Base-by-base conservation (phyloP, 2,329 filamentous ascomycete species). In the Orbilia brochopaga region DNA sequence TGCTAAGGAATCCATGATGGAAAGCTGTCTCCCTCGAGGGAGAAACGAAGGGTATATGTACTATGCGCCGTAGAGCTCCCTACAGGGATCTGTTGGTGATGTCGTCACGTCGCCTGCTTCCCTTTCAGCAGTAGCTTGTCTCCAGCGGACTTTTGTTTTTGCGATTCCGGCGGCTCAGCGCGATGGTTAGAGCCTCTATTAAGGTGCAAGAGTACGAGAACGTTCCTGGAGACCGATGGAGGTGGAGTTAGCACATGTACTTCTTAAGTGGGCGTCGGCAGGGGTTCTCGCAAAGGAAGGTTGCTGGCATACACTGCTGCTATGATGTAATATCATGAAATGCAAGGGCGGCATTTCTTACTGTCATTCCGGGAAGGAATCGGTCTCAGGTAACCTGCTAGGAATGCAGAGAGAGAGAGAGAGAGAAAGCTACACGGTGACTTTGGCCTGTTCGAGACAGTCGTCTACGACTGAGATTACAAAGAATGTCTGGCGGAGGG, bases 321-420 rank as follows among this genome's bases (percentile, higher is more conserved):
- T 72, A 72, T 72, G 67, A 72, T 72, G 67, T 72, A 72, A 72
- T 72, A 72, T 72, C 67, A 65, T 65, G 60, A 55, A 27, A 55
- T 59, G 54, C 66, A 70, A 70, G 59, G 66, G 54, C 58, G 58
- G 66, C 54, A 56, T 54, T 17, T 57, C 46, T 55, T 7, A 3
- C n/a, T 21, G 17, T 35, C 27, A 35, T 40, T 35, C 27, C 52
- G n/a, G 46, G 27, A 19, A 27, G 27, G 37, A 40, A 24, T 37
- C 15, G 27, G 27, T 32, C 27, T 32, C 27, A 8, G 8, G 27
- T 4, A 32, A 8, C 4, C 40, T 2, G 13, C 40, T 19, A 24
- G 44, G 44, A 21, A 19, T 10, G n/a, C n/a, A n/a, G n/a, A n/a
- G n/a, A n/a, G n/a, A n/a, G n/a, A n/a, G n/a, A n/a, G n/a, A n/a